These are phyloP conservation scores for Parsonsia alboflavescens DNA, from an alignment of 257 asterid species.

Conservation along the genomic window DNA sequence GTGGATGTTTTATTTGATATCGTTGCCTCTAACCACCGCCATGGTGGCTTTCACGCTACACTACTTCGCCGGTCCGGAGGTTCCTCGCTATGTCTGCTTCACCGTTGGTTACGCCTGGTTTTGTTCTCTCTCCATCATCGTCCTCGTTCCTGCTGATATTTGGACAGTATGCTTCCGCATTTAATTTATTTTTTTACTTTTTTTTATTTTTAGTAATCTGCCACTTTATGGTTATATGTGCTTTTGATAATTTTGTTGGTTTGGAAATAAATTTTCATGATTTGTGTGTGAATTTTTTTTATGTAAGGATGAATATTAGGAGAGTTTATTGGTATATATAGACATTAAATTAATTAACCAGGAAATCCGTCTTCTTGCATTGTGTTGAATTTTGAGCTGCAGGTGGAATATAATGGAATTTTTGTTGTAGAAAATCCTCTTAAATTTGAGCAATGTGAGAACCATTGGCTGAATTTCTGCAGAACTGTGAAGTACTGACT, in stretches of 20 bases:
- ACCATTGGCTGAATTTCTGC: neutral
- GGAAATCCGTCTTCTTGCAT: no score
- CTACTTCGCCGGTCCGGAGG: conserved; percentile 72
- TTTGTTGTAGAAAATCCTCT: no score
- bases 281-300: neutral
- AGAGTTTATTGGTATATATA: neutral
- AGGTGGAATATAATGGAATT: no score
- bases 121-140: conserved; percentile 62
- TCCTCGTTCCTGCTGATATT: conserved; percentile 77
- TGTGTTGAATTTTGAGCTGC: no score
- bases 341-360: neutral
- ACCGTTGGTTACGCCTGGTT: conserved; percentile 84
- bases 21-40: conserved; percentile 67
- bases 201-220: neutral
- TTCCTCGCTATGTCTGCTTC: conserved; percentile 52
- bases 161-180: conserved; percentile 52
- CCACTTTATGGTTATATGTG: neutral
- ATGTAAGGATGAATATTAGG: neutral
- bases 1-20: conserved; percentile 69
- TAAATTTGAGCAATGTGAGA: no score
- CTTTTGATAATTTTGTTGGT: no score
- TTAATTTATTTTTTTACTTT: neutral
- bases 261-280: no score
- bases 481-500: neutral
- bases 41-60: conserved; percentile 60